phyloP scores from a whole-genome alignment of 192 early-diverging fungal genomes.

The Oehlia diaphana region DNA sequence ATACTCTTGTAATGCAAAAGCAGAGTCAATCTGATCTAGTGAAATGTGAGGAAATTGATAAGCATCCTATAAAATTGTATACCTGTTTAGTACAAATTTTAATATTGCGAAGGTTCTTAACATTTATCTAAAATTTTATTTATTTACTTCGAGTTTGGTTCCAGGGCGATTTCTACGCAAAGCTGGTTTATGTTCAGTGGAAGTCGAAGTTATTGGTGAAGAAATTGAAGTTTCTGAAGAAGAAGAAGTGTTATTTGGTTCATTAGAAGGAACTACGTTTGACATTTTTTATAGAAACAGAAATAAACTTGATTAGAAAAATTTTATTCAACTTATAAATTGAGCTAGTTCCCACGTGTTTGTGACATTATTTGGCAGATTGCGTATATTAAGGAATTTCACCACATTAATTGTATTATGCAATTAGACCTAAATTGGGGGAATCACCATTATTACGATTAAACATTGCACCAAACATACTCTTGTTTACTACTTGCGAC shows the following conservation, averaged over 20 bases:
- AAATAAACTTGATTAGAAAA: not conserved
- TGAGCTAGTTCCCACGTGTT: no score
- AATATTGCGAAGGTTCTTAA: not conserved
- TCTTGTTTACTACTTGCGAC: no score
- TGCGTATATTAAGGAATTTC: no score
- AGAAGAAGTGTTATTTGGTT: not conserved
- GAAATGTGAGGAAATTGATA: slow-evolving; percentile 52
- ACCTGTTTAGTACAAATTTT: not conserved
- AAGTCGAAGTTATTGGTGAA: not conserved
- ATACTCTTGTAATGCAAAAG: slow-evolving; percentile 77
- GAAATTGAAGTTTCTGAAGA: not conserved
- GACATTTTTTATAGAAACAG: not conserved
- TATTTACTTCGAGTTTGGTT: slow-evolving; percentile 17
- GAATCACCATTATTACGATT: no score
- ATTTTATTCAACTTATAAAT: no score
- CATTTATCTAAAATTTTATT: not conserved
- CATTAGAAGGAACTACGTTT: not conserved
- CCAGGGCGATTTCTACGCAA: slow-evolving; percentile 25
- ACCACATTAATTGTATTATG: no score
- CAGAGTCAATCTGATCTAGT: slow-evolving; percentile 66
- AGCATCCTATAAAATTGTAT: slow-evolving; percentile 32
- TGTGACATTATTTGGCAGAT: no score
- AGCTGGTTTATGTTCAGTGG: not conserved
- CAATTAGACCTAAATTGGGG: no score
- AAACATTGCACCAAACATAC: no score